Evolutionary conservation across 2,329 filamentous ascomycete genomes (phyloP).

Genomic region (Malbranchea zuffiana): DNA sequence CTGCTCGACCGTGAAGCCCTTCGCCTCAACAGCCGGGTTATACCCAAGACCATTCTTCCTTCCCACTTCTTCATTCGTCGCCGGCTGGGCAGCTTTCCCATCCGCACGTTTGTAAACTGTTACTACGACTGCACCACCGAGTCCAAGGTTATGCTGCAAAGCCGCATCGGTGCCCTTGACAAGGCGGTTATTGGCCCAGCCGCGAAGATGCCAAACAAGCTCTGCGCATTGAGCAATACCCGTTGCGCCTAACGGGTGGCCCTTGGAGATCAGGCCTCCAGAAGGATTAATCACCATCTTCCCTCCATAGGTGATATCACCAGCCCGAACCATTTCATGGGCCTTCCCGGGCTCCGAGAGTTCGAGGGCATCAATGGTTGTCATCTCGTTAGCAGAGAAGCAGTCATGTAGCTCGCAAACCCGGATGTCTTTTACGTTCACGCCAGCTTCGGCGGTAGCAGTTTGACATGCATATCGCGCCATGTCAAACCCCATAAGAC

Average conservation of each 20-base stretch:
- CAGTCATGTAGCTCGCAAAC: slow-evolving; percentile 95
- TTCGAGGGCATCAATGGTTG: slow-evolving; percentile 75
- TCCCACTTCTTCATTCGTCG: slow-evolving; percentile 55
- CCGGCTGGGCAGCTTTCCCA: slow-evolving; percentile 49
- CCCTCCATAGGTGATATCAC: slow-evolving; percentile 85
- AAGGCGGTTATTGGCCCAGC: slow-evolving; percentile 86
- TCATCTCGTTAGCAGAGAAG: slow-evolving; percentile 91
- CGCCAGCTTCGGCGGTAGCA: slow-evolving; percentile 61
- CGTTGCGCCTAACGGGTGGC: slow-evolving; percentile 84
- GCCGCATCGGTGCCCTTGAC: slow-evolving; percentile 58
- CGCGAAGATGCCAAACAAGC: slow-evolving; percentile 86
- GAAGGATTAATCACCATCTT: slow-evolving; percentile 80
- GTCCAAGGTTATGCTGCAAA: slow-evolving; percentile 84
- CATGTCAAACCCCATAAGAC: slow-evolving; percentile 86
- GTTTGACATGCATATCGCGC: slow-evolving; percentile 55
- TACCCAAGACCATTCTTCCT: slow-evolving; percentile 65
- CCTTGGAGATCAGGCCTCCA: slow-evolving; percentile 90
- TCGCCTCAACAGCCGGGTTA: slow-evolving; percentile 82
- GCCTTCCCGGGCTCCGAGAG: slow-evolving; percentile 70
- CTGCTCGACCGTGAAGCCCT: slow-evolving; percentile 74
- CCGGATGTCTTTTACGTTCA: slow-evolving; percentile 55
- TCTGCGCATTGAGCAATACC: slow-evolving; percentile 95
- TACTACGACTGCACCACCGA: slow-evolving; percentile 82
- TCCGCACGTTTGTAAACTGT: slow-evolving; percentile 82
- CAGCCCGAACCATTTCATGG: slow-evolving; percentile 75